Conservation (phyloP, 2,329 filamentous ascomycete species). For the Trichoderma polysporum region DNA sequence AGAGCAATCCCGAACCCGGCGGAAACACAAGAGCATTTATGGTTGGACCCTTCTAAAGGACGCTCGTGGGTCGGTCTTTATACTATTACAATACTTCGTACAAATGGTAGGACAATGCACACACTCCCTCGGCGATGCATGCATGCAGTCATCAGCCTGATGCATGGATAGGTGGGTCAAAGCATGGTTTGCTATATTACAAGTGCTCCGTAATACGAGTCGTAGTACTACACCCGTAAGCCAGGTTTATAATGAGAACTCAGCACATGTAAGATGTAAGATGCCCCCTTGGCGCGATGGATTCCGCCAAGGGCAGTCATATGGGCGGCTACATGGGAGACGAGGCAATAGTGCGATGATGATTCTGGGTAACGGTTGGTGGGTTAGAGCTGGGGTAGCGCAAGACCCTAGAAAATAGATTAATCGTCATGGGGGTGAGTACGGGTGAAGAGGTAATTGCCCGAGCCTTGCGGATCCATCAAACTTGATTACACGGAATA, state of each 20-base stretch:
- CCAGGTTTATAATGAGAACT: not conserved
- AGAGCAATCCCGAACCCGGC: not conserved
- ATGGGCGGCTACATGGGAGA: not conserved
- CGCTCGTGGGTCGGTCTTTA: too few relatives aligned
- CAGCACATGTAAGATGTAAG: not conserved
- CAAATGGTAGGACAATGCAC: too few relatives aligned
- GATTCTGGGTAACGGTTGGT: not conserved
- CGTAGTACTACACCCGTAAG: not conserved
- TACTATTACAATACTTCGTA: too few relatives aligned
- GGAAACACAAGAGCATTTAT: too few relatives aligned
- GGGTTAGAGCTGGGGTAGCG: not conserved
- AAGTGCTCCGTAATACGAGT: not conserved
- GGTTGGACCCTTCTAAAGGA: too few relatives aligned
- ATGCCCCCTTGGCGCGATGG: not conserved
- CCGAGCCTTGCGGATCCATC: too few relatives aligned
- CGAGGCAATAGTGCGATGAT: too few relatives aligned
- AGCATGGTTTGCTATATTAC: not conserved
- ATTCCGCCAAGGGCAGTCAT: not conserved
- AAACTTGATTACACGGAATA: too few relatives aligned
- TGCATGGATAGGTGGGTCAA: not conserved
- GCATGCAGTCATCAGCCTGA: conserved; percentile 11
- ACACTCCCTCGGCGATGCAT: not conserved
- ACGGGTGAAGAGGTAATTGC: too few relatives aligned
- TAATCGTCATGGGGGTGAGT: too few relatives aligned
- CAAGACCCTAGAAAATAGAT: too few relatives aligned